phyloP scores from a whole-genome alignment of 1,139 yeast genomes.

The Pichia sp. region DNA sequence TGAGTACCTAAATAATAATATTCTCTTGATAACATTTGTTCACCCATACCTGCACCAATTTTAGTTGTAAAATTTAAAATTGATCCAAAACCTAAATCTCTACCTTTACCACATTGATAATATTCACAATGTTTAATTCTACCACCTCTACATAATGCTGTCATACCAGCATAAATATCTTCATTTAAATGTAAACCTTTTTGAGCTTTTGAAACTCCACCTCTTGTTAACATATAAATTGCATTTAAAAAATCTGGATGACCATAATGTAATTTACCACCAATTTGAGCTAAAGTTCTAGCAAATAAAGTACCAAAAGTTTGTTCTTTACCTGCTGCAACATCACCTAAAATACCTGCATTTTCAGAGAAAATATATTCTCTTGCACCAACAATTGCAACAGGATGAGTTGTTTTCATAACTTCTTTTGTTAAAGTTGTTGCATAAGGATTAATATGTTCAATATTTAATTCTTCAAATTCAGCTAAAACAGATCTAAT shows the following conservation, averaged over 20 bases:
- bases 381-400: slow-evolving; percentile 48
- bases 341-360: slow-evolving; percentile 47
- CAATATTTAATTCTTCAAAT: slow-evolving; percentile 90
- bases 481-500: slow-evolving; percentile 96
- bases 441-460: slow-evolving; percentile 77
- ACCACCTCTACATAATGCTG: slow-evolving; percentile 45
- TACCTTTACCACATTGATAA: slow-evolving; percentile 51
- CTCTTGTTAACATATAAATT: slow-evolving; percentile 51
- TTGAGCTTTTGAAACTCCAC: slow-evolving; percentile 51
- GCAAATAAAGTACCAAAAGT: slow-evolving; percentile 52
- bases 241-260: slow-evolving; percentile 61
- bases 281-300: slow-evolving; percentile 47
- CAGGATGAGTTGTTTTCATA: slow-evolving; percentile 34
- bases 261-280: slow-evolving; percentile 50
- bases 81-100: slow-evolving; percentile 49
- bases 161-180: slow-evolving; percentile 53
- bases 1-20: slow-evolving; percentile 68
- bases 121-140: slow-evolving; percentile 51
- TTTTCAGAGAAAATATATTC: slow-evolving; percentile 51
- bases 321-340: slow-evolving; percentile 53
- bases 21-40: slow-evolving; percentile 47
- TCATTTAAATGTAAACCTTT: slow-evolving; percentile 49
- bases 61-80: slow-evolving; percentile 48
- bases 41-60: slow-evolving; percentile 56
- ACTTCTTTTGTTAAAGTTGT: slow-evolving; percentile 44